A percentile compares a stretch with the other conserved stretches of the same genome.
phyloP scores from a whole-genome alignment of 805 yeast genomes.

The Kuraishia ogatae region DNA sequence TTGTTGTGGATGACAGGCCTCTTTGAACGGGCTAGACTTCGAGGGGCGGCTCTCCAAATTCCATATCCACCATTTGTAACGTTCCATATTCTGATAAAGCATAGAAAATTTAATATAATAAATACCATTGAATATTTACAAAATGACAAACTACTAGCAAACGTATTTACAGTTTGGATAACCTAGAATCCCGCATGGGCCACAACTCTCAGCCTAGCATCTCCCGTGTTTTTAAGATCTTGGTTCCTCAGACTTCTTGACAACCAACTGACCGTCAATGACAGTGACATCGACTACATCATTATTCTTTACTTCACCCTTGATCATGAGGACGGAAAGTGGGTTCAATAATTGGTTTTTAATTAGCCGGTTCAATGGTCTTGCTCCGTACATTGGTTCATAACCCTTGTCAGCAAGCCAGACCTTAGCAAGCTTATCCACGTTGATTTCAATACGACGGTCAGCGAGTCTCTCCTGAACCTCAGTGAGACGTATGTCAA shows the following conservation, averaged over 20 bases:
- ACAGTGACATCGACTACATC: constrained; percentile 47
- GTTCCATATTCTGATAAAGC: too few species aligned
- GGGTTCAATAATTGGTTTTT: constrained; percentile 84
- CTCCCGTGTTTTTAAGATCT: not conserved
- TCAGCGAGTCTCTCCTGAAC: constrained; percentile 71
- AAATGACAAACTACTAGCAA: too few species aligned
- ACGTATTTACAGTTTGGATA: too few species aligned
- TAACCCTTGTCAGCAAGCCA: constrained; percentile 84
- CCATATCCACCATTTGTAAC: too few species aligned
- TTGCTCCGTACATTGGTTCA: constrained; percentile 88
- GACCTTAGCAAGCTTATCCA: constrained; percentile 57
- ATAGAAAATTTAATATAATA: too few species aligned
- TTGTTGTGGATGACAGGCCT: not conserved
- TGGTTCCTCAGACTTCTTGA: not conserved
- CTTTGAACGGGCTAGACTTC: not conserved
- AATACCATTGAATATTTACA: too few species aligned
- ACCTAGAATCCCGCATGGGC: too few species aligned
- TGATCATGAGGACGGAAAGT: constrained; percentile 69
- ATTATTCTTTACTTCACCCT: constrained; percentile 62
- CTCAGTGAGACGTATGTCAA: constrained; percentile 77
- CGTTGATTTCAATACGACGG: constrained; percentile 54
- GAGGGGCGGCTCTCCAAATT: not conserved
- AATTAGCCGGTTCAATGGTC: constrained; percentile 87
- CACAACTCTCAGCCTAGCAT: too few species aligned
- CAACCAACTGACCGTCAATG: constrained; percentile 11